Evolutionary conservation across 2,329 filamentous ascomycete genomes (phyloP).

Genomic region (Dothideomycetes sp.): DNA sequence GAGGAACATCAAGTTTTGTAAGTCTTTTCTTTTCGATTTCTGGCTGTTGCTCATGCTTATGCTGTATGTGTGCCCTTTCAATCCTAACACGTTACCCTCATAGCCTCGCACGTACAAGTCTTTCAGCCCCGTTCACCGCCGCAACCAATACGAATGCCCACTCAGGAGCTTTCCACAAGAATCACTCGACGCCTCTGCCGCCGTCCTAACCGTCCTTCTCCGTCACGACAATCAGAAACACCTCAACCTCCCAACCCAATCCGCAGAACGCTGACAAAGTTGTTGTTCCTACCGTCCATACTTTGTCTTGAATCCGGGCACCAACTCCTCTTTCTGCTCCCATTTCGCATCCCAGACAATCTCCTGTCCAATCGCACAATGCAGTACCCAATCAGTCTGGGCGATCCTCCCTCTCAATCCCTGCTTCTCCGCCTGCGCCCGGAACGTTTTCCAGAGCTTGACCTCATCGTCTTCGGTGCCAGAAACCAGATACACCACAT

Average conservation of each 20-base stretch:
- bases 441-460: slow-evolving; percentile 69
- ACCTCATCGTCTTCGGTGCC: slow-evolving; percentile 56
- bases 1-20: no score
- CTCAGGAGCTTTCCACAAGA: no score
- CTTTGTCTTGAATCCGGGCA: slow-evolving; percentile 5
- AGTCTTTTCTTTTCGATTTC: no score
- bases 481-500: slow-evolving; percentile 66
- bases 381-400: slow-evolving; percentile 77
- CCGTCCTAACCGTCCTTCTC: no score
- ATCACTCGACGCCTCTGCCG: no score
- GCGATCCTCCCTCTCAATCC: slow-evolving; percentile 76
- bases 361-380: slow-evolving; percentile 80
- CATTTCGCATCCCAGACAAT: slow-evolving; percentile 31
- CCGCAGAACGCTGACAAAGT: background rate
- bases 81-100: no score
- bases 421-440: slow-evolving; percentile 63
- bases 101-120: no score
- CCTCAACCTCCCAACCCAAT: background rate
- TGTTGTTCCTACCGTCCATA: background rate
- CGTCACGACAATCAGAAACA: background rate
- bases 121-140: no score
- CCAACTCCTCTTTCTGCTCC: slow-evolving; percentile 15
- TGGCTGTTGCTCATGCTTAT: no score
- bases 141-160: no score
- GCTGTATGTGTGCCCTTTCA: no score